Base-by-base conservation (phyloP, 768 basidiomycete genomes). In the Rhodotorula babjevae region DNA sequence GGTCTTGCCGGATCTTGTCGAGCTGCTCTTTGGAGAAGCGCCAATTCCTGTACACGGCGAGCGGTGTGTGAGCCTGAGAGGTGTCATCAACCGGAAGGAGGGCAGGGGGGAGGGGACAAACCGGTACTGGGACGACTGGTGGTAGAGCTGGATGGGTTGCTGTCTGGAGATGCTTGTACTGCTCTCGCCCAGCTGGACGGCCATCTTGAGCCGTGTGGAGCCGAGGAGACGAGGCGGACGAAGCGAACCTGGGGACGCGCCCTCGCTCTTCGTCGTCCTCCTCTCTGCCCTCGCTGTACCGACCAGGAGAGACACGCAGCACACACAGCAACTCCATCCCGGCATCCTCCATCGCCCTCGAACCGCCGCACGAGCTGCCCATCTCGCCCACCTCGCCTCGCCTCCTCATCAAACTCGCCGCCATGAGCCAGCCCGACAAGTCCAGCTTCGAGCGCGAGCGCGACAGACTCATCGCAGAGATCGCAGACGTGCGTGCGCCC, bases 1-100 rank as follows among this genome's bases (percentile, higher is more conserved):
- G 82, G 29, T 87, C 83, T 18, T 82, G 77, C 27, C 96, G 86
- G 57, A 88, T 85, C 23, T 83, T 77, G 14, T 79, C 82, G 8
- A 99, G 85, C 66, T 86, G 83, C 59, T 87, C 85, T 23, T 84
- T 82, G 0, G 93, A 93, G 81, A 89, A 96, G 63, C 93, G 84
- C 96, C 96, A 99, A 79, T 93, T 87, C 67, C 84, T 87, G 82
- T 84, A 91, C 14, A 46, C 3, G 12, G 0, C 12, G 6, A 19
- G 42, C 27, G 40, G 36, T 4, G 16, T 10, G 55, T 31, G 21
- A 50, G 64, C 36, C 2, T 19, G 18, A 1, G 12, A 1, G 7
- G 21, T 33, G 36, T 42, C 36, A 59, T 55, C 53, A 11, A 10
- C 18, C 25, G 53, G 40, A 25, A 18, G 16, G 5, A 23, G 52